These are phyloP conservation scores for Pichia eremophila DNA, from an alignment of 805 yeast genomes.

Conservation along the genomic window DNA sequence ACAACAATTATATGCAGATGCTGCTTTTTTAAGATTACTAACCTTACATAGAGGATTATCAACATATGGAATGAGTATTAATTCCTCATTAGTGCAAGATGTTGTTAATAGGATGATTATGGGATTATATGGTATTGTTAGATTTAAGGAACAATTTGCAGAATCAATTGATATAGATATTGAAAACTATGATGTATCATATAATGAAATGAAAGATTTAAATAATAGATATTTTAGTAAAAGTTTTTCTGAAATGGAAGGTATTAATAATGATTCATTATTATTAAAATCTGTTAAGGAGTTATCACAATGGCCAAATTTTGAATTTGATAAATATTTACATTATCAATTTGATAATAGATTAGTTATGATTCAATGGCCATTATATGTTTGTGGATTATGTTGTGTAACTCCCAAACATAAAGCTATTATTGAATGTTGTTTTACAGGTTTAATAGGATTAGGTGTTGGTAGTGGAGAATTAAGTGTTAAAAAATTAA, in stretches of 20 bases:
- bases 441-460: constrained; percentile 26
- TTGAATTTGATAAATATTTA: constrained; percentile 22
- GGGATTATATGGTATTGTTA: constrained; percentile 20
- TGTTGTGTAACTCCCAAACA: constrained; percentile 24
- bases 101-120: constrained; percentile 24
- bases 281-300: neutral
- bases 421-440: constrained; percentile 26
- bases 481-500: constrained; percentile 23
- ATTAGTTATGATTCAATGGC: constrained; percentile 31
- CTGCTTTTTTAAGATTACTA: constrained; percentile 30
- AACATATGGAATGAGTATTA: constrained; percentile 18
- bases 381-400: constrained; percentile 27
- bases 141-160: constrained; percentile 6
- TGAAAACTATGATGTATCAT: neutral
- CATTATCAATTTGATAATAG: constrained; percentile 27
- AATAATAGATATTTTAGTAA: neutral
- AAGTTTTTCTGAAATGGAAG: neutral
- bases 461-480: constrained; percentile 31
- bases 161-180: neutral
- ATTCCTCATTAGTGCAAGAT: constrained; percentile 21
- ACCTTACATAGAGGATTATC: constrained; percentile 21
- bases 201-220: neutral
- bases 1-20: constrained; percentile 31
- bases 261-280: neutral
- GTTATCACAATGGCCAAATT: constrained; percentile 6